Conservation (phyloP, 139 green algal genomes). For the Chlorella sp. region DNA sequence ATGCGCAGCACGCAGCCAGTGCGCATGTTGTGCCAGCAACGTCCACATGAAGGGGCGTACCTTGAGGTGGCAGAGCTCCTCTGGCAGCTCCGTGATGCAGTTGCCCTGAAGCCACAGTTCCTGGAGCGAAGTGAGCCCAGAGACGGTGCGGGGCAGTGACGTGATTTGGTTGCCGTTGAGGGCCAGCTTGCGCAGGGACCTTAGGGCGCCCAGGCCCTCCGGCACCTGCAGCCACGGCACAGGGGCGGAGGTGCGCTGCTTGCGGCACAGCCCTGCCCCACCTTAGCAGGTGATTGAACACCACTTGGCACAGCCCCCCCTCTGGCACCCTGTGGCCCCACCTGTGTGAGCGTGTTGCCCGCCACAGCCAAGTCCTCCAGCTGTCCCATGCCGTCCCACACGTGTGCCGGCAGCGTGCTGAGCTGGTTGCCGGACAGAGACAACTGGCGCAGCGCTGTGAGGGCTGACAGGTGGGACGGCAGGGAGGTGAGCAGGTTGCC, state of each 20-base stretch:
- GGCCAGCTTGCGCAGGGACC: conserved; percentile 37
- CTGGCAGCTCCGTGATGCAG: conserved; percentile 40
- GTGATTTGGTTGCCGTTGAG: conserved; percentile 53
- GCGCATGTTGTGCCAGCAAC: no score
- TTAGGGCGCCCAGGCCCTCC: conserved; percentile 22
- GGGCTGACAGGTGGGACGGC: conserved; percentile 42
- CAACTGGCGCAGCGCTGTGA: conserved; percentile 44
- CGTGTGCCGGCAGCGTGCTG: conserved; percentile 30
- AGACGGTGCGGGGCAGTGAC: conserved; percentile 41
- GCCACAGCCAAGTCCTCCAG: conserved; percentile 41
- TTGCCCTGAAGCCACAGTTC: conserved; percentile 67
- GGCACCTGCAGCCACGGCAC: conserved; percentile 35
- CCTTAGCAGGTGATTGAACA: no score
- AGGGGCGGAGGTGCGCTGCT: not conserved
- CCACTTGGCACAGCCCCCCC: no score
- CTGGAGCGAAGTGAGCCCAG: conserved; percentile 32
- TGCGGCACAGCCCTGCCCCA: not conserved
- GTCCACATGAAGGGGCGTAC: no score
- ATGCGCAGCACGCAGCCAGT: no score
- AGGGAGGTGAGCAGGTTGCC: conserved; percentile 59
- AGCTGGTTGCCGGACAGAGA: conserved; percentile 52
- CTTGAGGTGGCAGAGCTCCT: not conserved
- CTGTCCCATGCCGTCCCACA: conserved; percentile 24
- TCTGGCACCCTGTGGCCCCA: no score
- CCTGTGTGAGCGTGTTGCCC: conserved; percentile 19